Base-by-base conservation (phyloP, 805 yeast genomes). In the Tetrapisispora phaffii region DNA sequence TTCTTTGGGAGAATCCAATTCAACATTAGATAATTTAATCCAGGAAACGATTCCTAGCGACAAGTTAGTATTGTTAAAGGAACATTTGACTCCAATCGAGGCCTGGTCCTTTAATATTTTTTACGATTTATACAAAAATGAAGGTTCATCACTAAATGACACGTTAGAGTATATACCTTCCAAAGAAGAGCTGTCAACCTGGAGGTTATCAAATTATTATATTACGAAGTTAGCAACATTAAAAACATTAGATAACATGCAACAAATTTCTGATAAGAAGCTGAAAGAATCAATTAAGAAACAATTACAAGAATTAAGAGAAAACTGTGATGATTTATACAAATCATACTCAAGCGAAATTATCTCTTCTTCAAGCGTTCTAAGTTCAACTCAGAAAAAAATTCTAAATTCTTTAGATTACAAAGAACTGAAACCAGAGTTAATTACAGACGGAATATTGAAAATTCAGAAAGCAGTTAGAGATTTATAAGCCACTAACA, bases 221-320 rank as follows among this genome's bases (percentile, higher is more conserved):
- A 46, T 57, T 28, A 48, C 47, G 6, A 47, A 41, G 28, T 37
- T 62, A 13, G 45, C 54, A 16, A 59, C 65, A 1, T 48, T 60
- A 32, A 62, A 61, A 42, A 60, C 64, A 1, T 42, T 62, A 23
- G 63, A 56, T 37, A 52, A 47, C 13, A 42, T 55, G 43, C 58
- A 60, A 37, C 53, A 59, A 39, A 51, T 61, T 15, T 53, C 55
- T 34, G 58, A 58, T 37, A 46, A 42, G 26, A 37, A 48, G 7
- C 34, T 44, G 10, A 58, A 54, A 34, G 26, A 40, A 12, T 16
- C 34, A n/a, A 52, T 60, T 2, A 60, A 57, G 40, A 9, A 31
- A 10, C 43, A 47, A 22, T 43, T 59, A 15, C 48, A 40, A 13
- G 40, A 41, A 7, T 34, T 57, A 26, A 54, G 65, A 38, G 57